Percentiles rank a stretch among this genome's conserved stretches.
Conservation (phyloP, 306 rosid species). For the Quercus dentata region DNA sequence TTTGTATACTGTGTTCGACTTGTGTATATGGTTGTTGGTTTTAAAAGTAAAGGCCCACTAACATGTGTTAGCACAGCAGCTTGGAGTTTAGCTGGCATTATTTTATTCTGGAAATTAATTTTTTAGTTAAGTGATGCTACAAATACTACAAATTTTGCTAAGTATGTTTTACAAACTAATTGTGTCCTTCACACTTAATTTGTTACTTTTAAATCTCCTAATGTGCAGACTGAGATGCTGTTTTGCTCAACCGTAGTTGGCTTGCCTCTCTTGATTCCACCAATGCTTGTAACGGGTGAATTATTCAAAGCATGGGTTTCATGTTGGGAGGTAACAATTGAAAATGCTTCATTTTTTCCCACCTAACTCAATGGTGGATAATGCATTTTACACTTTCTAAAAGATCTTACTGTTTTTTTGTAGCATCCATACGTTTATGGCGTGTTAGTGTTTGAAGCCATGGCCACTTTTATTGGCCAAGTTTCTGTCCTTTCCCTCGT, state of each 20-base stretch:
- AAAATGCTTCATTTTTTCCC: constrained; percentile 3
- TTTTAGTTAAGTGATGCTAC: no score
- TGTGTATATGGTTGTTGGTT: neutral
- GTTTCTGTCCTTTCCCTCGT: constrained; percentile 91
- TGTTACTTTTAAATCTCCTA: constrained; percentile 1
- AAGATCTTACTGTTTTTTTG: constrained; percentile 28
- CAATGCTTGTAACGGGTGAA: constrained; percentile 91
- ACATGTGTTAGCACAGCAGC: neutral
- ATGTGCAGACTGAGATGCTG: constrained; percentile 88
- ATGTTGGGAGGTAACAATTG: constrained; percentile 66
- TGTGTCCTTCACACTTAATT: constrained; percentile 14
- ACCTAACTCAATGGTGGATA: constrained; percentile 1
- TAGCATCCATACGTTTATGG: constrained; percentile 95
- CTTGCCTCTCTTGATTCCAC: constrained; percentile 89
- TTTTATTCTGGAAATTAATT: neutral
- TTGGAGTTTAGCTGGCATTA: neutral
- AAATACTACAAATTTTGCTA: no score
- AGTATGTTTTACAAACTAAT: neutral
- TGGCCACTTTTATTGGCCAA: constrained; percentile 90
- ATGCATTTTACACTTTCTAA: neutral
- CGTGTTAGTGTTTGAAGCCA: constrained; percentile 83
- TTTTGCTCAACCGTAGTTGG: constrained; percentile 95
- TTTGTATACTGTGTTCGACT: neutral
- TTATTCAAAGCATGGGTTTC: constrained; percentile 91
- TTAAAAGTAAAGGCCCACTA: neutral